Evolutionary conservation across 495 filamentous ascomycete genomes (phyloP), one percentile per base, ranked within the genome.

Genomic region (Penicillium taxi): DNA sequence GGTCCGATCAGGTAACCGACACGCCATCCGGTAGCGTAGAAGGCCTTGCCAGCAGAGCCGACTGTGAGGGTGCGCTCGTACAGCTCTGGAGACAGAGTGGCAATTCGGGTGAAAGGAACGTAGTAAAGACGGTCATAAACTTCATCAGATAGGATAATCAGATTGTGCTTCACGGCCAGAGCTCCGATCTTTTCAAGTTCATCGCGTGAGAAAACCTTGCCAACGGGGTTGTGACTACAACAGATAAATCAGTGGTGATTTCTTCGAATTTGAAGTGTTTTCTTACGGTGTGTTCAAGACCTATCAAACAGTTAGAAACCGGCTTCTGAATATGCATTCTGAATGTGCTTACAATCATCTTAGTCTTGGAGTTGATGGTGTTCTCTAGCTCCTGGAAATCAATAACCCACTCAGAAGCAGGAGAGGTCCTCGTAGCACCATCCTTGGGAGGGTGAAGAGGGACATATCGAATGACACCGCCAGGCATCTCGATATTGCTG

Each of bases 101-200:
- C 87, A 39, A 94, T 83, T 46, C 91, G 74, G 9, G 89, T 96
- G 55, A 96, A 98, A 0, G 90, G 88, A 8, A 83, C 82, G 60
- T 96, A 96, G 68, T 79, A 95, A 2, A 98, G 80, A 12, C 90
- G 75, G 64, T 98, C 91, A 56, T 98, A 98, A 45, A 98, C 78
- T 54, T 98, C 91, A 47, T 98, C 91, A 9, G 84, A 91, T 30
- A 98, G 74, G 48, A 98, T 96, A 49, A 98, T 82, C 47, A 96
- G 83, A 59, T 94, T 82, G 58, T 96, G 71, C 65, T 95, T 85
- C 28, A 96, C 78, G 59, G 85, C 91, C n/a, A 96, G 69, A 35
- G 85, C 77, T 35, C 84, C 93, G 48, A 98, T 93, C 26, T 69
- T 76, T 48, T 81, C 66, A n/a, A 95, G 78, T 54, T 98, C 91